A percentile compares a stretch with the other conserved stretches of the same genome.
Evolutionary conservation across 805 yeast species (phyloP).

Genomic region (Naumovozyma castellii): DNA sequence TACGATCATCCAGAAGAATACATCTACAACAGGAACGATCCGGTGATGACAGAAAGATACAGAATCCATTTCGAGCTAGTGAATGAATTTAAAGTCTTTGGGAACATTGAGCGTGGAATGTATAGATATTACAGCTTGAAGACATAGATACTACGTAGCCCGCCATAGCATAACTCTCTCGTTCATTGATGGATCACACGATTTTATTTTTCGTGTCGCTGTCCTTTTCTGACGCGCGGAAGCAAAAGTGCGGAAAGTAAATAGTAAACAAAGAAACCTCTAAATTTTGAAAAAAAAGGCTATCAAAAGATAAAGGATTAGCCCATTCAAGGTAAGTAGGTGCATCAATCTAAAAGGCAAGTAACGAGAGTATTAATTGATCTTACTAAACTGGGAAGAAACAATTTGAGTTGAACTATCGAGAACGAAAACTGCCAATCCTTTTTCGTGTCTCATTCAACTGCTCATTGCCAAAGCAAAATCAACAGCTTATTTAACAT

Average conservation of each 20-base stretch:
- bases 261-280: not conserved
- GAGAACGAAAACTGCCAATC: no score
- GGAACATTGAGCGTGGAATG: slow-evolving; percentile 37
- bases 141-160: slow-evolving; percentile 17
- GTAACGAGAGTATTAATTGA: no score
- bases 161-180: not conserved
- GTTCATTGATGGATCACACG: slow-evolving; percentile 1
- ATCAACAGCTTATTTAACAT: no score
- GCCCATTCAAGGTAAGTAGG: no score
- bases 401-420: no score
- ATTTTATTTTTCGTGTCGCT: not conserved
- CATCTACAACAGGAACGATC: slow-evolving; percentile 20
- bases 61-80: slow-evolving; percentile 24
- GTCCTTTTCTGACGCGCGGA: no score
- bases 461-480: no score
- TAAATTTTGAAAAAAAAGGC: not conserved
- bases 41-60: slow-evolving; percentile 20
- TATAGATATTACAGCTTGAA: slow-evolving; percentile 36
- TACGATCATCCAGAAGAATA: slow-evolving; percentile 19
- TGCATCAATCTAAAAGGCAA: no score
- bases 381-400: no score
- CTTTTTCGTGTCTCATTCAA: no score
- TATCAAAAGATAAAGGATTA: no score
- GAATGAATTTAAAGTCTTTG: slow-evolving; percentile 33
- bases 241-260: not conserved